Base-by-base conservation (phyloP, 1,139 yeast genomes). In the Nadsonia commutata region DNA sequence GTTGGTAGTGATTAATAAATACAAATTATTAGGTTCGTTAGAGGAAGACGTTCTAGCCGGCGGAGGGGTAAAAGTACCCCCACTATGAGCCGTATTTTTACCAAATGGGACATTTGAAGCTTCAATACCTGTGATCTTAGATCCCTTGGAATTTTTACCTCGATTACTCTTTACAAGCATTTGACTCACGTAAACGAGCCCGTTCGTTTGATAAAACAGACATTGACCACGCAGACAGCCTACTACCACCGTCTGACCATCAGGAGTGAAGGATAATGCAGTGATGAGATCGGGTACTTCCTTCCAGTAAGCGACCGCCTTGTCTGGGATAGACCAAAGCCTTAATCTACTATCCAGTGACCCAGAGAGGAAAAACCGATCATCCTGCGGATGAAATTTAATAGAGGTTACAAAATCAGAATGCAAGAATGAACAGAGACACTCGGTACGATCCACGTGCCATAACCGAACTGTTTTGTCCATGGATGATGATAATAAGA, bases 191-290 rank as follows among this genome's bases (percentile, higher is more conserved):
- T 71, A 57, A 44, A 71, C 73, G 33, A 88, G 65, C 0, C 84
- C 86, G 41, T 74, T 71, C 0, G 93, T 79, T 48, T 76, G 78
- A 49, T 83, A 60, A 3, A 78, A 68, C 42, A 71, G 66, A 22
- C 85, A 64, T 20, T 74, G 69, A 0, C 97, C 96, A 51, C 77
- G 75, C 54, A 85, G 83, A 4, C 94, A 86, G 4, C 97, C 97
- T 2, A 78, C 78, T 43, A 81, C 66, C 21, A 83, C 70, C 40
- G 70, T 64, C 20, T 67, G 64, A 0, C 94, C 94, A 53, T 76
- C 76, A 0, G 90, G 86, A 0, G 85, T 70, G 51, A 83, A 77
- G 1, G 72, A 71, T 31, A 80, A 68, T 1, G 93, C 83, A 0
- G 94, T 82, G 11, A 83, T 72, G 46, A 78, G 61, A 42, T 63